A percentile compares a stretch with the other conserved stretches of the same genome.
Evolutionary conservation across 192 early-diverging fungal genomes (phyloP).

Genomic region (Backusella australiensis): DNA sequence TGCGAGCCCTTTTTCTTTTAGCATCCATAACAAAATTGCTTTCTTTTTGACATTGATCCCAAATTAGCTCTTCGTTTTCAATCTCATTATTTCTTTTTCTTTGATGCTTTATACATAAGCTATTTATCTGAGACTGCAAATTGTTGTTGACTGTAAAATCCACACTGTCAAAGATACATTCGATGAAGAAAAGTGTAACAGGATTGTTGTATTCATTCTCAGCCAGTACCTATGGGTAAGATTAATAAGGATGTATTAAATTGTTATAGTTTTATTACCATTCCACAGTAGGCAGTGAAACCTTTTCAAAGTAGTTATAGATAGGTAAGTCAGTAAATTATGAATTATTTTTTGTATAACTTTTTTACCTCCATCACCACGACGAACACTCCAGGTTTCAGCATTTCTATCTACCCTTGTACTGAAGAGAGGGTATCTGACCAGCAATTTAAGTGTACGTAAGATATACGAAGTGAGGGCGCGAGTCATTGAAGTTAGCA

Average conservation of each 20-base stretch:
- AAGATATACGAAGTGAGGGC: conserved; percentile 36
- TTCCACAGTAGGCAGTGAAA: conserved; percentile 34
- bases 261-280: conserved; percentile 27
- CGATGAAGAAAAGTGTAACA: conserved; percentile 26
- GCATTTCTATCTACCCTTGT: conserved; percentile 35
- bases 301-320: not conserved
- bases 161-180: conserved; percentile 13
- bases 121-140: not conserved
- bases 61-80: not conserved
- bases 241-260: not conserved
- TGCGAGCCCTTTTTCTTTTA: conserved; percentile 16
- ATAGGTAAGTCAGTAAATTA: not conserved
- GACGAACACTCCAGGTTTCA: conserved; percentile 38
- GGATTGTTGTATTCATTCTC: conserved; percentile 40
- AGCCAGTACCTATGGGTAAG: conserved; percentile 18
- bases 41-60: not conserved
- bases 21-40: not conserved
- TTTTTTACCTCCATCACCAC: conserved; percentile 33
- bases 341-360: no score
- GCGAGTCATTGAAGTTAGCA: conserved; percentile 38
- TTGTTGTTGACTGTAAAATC: not conserved
- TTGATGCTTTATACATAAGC: conserved; percentile 10
- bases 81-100: not conserved
- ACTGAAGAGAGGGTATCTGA: conserved; percentile 36
- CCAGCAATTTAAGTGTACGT: conserved; percentile 27